Evolutionary conservation across 768 basidiomycete genomes (phyloP).

Genomic region (Lepiota venenata): DNA sequence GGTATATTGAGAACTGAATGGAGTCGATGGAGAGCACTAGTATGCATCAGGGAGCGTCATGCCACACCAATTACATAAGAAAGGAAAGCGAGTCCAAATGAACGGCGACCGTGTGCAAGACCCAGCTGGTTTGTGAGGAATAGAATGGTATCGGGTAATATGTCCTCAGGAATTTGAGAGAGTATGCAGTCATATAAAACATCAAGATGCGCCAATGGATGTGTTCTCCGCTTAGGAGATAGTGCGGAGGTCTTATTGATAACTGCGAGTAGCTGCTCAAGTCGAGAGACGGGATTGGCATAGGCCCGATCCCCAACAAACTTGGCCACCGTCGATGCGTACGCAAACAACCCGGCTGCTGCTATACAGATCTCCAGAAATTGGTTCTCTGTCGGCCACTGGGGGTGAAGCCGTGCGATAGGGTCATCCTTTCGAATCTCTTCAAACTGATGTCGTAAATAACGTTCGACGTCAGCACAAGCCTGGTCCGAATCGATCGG

Average conservation of each 20-base stretch:
- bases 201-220: neutral
- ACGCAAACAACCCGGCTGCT: neutral
- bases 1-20: neutral
- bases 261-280: neutral
- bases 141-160: neutral
- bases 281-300: neutral
- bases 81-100: too few relatives aligned
- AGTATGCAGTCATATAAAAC: neutral
- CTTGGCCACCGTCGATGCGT: neutral
- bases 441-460: conserved; percentile 11
- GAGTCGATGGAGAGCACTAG: neutral
- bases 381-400: neutral
- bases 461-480: conserved; percentile 15
- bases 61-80: neutral
- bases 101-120: too few relatives aligned
- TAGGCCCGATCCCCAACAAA: neutral
- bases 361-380: neutral
- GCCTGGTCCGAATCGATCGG: conserved; percentile 11
- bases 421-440: conserved; percentile 6
- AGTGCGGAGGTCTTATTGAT: neutral
- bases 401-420: neutral
- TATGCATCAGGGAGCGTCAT: neutral
- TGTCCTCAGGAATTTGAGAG: neutral
- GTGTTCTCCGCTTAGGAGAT: neutral
- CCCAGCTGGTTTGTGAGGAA: neutral